These are phyloP conservation scores for Phytophthora sp. DNA, from an alignment of 352 stramenopile species.

Conservation along the genomic window DNA sequence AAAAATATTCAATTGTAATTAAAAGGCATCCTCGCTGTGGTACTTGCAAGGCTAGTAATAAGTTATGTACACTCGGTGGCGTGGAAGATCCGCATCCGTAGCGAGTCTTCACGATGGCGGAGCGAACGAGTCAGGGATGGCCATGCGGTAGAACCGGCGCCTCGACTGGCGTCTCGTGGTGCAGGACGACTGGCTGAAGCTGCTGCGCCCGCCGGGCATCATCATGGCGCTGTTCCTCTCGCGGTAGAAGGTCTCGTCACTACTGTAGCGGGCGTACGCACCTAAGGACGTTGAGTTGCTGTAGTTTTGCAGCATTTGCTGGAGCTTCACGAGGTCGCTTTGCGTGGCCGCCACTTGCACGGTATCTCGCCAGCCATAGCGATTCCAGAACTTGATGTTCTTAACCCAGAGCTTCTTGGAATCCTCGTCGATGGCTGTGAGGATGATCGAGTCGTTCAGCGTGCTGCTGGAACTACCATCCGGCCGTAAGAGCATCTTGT, in stretches of 20 bases:
- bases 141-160: slow-evolving; percentile 63
- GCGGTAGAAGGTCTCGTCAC: slow-evolving; percentile 30
- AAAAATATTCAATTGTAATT: slow-evolving; percentile 15
- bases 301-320: slow-evolving; percentile 34
- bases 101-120: slow-evolving; percentile 35
- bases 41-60: slow-evolving; percentile 33
- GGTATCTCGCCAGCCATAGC: slow-evolving; percentile 72
- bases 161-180: slow-evolving; percentile 36
- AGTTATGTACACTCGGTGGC: slow-evolving; percentile 38
- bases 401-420: slow-evolving; percentile 71
- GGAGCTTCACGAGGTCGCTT: slow-evolving; percentile 47
- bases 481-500: slow-evolving; percentile 40
- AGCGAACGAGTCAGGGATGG: slow-evolving; percentile 33
- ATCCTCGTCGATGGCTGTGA: slow-evolving; percentile 51
- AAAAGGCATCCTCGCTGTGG: slow-evolving; percentile 14
- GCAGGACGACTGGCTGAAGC: slow-evolving; percentile 20
- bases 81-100: slow-evolving; percentile 4
- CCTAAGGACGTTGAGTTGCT: slow-evolving; percentile 2
- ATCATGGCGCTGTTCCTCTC: slow-evolving; percentile 34
- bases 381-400: slow-evolving; percentile 68
- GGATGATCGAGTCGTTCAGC: slow-evolving; percentile 54
- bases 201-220: slow-evolving; percentile 25
- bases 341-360: slow-evolving; percentile 46
- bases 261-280: slow-evolving; percentile 30
- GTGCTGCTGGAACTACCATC: slow-evolving; percentile 42